These are phyloP conservation scores for Fragaria nilgerrensis DNA, from an alignment of 306 rosid genomes.

Conservation along the genomic window DNA sequence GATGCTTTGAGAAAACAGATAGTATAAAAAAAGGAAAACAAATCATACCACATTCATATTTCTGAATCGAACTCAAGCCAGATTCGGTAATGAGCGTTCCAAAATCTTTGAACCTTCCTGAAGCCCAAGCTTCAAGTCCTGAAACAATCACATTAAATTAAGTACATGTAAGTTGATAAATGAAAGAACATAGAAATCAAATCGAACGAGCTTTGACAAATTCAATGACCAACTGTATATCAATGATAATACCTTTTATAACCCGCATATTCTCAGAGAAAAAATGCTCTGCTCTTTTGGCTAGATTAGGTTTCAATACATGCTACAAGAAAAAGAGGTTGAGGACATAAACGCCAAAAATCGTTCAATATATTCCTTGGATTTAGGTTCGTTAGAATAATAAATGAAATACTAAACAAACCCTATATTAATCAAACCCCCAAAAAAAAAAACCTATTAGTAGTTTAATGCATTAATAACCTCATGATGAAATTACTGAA, in stretches of 20 bases:
- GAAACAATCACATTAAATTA: slow-evolving; percentile 30
- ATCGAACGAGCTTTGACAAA: neutral
- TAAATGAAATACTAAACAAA: neutral
- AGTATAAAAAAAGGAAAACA: slow-evolving; percentile 10
- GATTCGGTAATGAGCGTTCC: slow-evolving; percentile 81
- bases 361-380: no score
- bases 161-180: slow-evolving; percentile 15
- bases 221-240: slow-evolving; percentile 10
- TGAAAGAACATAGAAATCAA: slow-evolving; percentile 9
- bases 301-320: slow-evolving; percentile 52
- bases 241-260: slow-evolving; percentile 49
- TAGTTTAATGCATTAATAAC: neutral
- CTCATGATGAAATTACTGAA: neutral
- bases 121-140: slow-evolving; percentile 89
- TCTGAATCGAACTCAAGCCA: slow-evolving; percentile 84
- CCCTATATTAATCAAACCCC: no score
- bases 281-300: slow-evolving; percentile 88
- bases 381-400: no score
- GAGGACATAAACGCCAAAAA: no score
- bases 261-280: slow-evolving; percentile 91
- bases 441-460: no score
- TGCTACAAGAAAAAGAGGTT: slow-evolving; percentile 40
- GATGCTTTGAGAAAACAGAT: neutral
- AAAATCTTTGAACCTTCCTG: slow-evolving; percentile 65
- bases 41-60: slow-evolving; percentile 85